Conservation (phyloP, 371 early-diverging fungal genomes). For the Capillidium heterosporum region DNA sequence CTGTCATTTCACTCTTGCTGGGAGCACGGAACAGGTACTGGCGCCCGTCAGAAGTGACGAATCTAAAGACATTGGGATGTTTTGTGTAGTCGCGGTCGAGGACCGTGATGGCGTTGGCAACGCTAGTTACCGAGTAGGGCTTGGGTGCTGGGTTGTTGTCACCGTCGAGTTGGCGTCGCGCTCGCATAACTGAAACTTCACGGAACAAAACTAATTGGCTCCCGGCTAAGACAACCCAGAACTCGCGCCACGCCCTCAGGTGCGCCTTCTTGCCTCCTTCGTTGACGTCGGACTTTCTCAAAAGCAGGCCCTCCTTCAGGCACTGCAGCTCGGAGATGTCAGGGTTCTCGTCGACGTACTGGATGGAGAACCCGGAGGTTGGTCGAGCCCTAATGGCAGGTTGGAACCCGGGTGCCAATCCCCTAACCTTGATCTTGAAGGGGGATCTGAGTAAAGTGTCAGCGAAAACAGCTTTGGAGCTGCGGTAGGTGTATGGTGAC, state of each 20-base stretch:
- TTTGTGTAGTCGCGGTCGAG: conserved; percentile 47
- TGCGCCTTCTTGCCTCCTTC: conserved; percentile 47
- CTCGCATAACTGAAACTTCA: conserved; percentile 23
- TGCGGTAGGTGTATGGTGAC: conserved; percentile 9
- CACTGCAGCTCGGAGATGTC: conserved; percentile 35
- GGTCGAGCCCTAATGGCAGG: background rate
- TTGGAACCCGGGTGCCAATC: conserved; percentile 3
- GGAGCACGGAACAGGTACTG: conserved; percentile 48
- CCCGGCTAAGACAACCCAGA: conserved; percentile 55
- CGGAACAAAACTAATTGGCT: conserved; percentile 56
- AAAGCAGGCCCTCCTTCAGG: conserved; percentile 43
- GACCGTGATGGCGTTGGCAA: conserved; percentile 44
- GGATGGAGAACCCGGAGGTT: conserved; percentile 19
- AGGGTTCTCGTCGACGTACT: conserved; percentile 7
- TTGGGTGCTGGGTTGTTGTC: conserved; percentile 14
- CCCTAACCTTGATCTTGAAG: conserved; percentile 8
- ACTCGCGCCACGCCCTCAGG: conserved; percentile 50
- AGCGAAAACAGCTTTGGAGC: conserved; percentile 1
- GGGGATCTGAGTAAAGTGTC: conserved; percentile 6
- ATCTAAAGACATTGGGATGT: conserved; percentile 55
- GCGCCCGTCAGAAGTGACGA: conserved; percentile 44
- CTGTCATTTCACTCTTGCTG: conserved; percentile 43
- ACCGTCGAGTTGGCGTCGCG: conserved; percentile 1
- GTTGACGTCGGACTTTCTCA: conserved; percentile 45
- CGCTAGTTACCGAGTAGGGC: conserved; percentile 36